phyloP scores from a whole-genome alignment of 441 rosid genomes.

The Arabidopsis hybrid region DNA sequence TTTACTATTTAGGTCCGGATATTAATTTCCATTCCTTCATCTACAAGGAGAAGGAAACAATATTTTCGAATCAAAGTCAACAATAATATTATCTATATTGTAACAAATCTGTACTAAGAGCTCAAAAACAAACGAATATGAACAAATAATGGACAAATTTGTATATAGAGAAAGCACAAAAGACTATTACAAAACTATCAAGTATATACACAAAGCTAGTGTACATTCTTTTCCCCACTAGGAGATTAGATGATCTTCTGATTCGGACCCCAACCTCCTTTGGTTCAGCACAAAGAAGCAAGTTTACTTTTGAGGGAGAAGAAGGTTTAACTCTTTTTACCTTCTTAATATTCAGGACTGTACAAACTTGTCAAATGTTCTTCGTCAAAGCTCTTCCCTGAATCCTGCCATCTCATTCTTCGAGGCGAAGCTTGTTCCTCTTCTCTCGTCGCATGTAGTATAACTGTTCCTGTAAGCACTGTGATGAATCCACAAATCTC shows the following conservation, averaged over 20 bases:
- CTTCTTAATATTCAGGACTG: slow-evolving; percentile 49
- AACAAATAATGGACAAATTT: neutral
- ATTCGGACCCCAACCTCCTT: slow-evolving; percentile 1
- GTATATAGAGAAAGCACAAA: slow-evolving; percentile 3
- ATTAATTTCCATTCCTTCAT: neutral
- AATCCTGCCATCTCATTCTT: slow-evolving; percentile 77
- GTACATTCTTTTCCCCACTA: neutral
- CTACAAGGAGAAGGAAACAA: neutral
- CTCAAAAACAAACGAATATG: neutral
- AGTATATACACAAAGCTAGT: neutral
- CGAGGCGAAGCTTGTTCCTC: slow-evolving; percentile 63
- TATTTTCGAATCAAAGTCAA: neutral
- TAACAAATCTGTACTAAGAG: slow-evolving; percentile 7
- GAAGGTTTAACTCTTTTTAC: neutral
- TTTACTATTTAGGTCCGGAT: neutral
- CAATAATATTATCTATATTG: neutral
- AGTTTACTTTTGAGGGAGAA: neutral
- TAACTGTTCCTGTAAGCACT: slow-evolving; percentile 69
- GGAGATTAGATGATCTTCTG: slow-evolving; percentile 16
- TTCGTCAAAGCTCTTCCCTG: slow-evolving; percentile 56
- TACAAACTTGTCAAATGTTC: slow-evolving; percentile 64
- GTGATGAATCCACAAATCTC: slow-evolving; percentile 81
- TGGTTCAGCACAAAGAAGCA: neutral
- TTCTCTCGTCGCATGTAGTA: slow-evolving; percentile 72
- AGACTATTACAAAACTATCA: neutral